A percentile compares a stretch with the other conserved stretches of the same genome.
Evolutionary conservation across 768 basidiomycete genomes (phyloP).

Genomic region (Macrolepiota dolichaula): DNA sequence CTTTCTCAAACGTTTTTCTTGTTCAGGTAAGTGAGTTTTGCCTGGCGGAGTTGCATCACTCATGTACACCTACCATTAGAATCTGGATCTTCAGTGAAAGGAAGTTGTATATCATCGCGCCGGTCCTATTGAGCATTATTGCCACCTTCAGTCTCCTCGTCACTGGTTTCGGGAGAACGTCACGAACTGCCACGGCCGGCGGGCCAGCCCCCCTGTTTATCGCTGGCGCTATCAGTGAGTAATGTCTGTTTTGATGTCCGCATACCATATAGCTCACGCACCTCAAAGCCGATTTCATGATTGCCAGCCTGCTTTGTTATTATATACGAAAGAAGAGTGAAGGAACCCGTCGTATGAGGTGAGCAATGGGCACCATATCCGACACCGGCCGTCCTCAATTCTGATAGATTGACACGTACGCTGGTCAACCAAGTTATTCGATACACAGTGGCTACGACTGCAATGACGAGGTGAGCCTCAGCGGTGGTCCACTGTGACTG

Average conservation of each 20-base stretch:
- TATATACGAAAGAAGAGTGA: constrained; percentile 11
- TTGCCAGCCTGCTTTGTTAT: constrained; percentile 13
- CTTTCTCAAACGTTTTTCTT: constrained; percentile 17
- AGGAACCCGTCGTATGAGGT: constrained; percentile 3
- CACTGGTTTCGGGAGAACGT: not conserved
- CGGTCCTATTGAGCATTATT: constrained; percentile 6
- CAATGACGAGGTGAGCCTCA: constrained; percentile 12
- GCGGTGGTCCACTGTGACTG: not conserved
- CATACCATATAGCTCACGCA: not conserved
- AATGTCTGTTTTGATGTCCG: too few species aligned
- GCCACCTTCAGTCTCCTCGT: constrained; percentile 8
- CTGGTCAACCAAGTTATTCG: constrained; percentile 12
- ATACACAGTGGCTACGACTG: constrained; percentile 13
- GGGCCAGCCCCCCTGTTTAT: not conserved
- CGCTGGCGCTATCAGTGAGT: not conserved
- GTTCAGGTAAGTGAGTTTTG: constrained; percentile 8
- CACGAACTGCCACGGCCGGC: not conserved
- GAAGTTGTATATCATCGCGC: constrained; percentile 1
- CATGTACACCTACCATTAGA: constrained; percentile 1
- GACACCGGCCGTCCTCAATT: not conserved
- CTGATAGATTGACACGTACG: constrained; percentile 4
- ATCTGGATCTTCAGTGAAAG: constrained; percentile 15
- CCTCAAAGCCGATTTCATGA: constrained; percentile 11
- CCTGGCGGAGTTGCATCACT: not conserved
- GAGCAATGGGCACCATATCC: not conserved